Conservation (phyloP, 2,329 filamentous ascomycete species). For the Fusarium anguioides region DNA sequence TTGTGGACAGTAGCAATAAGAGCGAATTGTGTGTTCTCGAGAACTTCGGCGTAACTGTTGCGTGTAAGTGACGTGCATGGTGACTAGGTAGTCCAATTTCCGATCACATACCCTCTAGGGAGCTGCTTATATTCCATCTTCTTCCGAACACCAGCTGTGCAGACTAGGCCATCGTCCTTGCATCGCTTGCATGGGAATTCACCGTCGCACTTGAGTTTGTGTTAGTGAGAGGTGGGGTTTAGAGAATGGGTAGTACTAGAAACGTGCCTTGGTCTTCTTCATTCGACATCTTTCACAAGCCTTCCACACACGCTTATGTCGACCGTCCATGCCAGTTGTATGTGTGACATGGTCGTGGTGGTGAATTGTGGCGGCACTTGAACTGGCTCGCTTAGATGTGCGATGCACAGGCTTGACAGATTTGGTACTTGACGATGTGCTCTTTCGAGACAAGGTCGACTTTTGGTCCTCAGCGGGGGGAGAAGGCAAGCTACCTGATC, state of each 20-base stretch:
- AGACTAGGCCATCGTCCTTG: conserved; percentile 73
- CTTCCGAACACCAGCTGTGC: conserved; percentile 71
- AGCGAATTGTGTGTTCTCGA: conserved; percentile 73
- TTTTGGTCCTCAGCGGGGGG: conserved; percentile 63
- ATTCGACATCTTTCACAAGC: conserved; percentile 74
- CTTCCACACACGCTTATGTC: conserved; percentile 75
- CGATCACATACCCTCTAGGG: conserved; percentile 64
- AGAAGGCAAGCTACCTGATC: conserved; percentile 60
- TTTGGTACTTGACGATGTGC: conserved; percentile 56
- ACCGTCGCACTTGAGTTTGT: conserved; percentile 65
- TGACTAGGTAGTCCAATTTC: not conserved
- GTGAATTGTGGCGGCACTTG: conserved; percentile 49
- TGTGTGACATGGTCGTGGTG: conserved; percentile 53
- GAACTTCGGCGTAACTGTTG: conserved; percentile 69
- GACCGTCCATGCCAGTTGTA: conserved; percentile 59
- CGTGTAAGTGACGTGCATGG: conserved; percentile 35
- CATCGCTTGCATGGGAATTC: conserved; percentile 75
- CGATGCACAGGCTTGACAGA: conserved; percentile 63
- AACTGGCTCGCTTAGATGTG: conserved; percentile 62
- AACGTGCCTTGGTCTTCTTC: conserved; percentile 74
- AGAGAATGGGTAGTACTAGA: conserved; percentile 8
- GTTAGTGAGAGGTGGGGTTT: conserved; percentile 19
- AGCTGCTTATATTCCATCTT: conserved; percentile 77
- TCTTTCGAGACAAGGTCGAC: conserved; percentile 52
- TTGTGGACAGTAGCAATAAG: conserved; percentile 74